Base-by-base conservation (phyloP, 805 yeast genomes). In the Candida golubevii region DNA sequence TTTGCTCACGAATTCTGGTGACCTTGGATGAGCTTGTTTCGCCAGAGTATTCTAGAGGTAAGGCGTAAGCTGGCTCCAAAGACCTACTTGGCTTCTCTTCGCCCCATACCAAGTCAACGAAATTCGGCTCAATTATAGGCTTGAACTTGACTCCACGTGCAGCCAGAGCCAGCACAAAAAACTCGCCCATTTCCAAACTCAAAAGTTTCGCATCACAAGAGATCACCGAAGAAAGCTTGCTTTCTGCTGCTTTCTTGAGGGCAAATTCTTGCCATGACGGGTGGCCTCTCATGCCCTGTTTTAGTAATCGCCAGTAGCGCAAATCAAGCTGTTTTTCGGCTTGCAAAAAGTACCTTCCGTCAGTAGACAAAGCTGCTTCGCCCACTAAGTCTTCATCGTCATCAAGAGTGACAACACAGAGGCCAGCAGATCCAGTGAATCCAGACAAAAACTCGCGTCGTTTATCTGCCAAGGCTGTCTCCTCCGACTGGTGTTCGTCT, bases 291-390 rank as follows among this genome's bases (percentile, higher is more conserved):
- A 74, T 68, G 4, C 96, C 96, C 61, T 84, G 95, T 59, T 85
- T 89, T 47, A 93, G 72, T 37, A 93, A 66, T 1, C 67, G 64
- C 98, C 98, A 93, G 36, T 55, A 44, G 57, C 81, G 80, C 33
- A 65, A 58, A 60, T 88, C 95, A 44, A 93, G 69, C 66, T 93
- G 93, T 46, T 83, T 79, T 18, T 77, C 79, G 1, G 98, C 98
- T 66, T 93, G 99, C 47, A 87, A 71, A 63, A 88, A 93, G 67
- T 93, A 93, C 52, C 99, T 75, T 1, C 98, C 98, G 65, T 93
- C 99, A 0, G 99, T 93, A 8, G 95, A 81, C 40, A 93, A 67
- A 0, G 85, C 86, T 11, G 96, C 95, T 38, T 79, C 77, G 1
- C 88, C 88, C 9, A 66, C 67, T 18, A 78, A 70, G 1, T 56